These are phyloP conservation scores for Lathyrus tuberosus DNA, from an alignment of 306 rosid species.

Conservation along the genomic window DNA sequence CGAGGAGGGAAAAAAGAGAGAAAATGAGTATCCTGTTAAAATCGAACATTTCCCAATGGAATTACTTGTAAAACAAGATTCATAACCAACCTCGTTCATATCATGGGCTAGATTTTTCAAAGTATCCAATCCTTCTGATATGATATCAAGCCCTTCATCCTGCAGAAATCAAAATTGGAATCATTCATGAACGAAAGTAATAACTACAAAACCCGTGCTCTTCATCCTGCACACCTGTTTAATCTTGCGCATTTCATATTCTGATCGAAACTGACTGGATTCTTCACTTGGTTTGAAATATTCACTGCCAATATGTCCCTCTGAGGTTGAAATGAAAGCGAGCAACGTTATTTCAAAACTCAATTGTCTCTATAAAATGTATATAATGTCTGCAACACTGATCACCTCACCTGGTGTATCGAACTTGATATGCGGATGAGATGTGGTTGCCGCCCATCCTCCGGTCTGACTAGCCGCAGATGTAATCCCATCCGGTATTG, in stretches of 20 bases:
- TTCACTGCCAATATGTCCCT: conserved; percentile 46
- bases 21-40: conserved; percentile 32
- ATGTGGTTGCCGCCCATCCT: conserved; percentile 50
- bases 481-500: conserved; percentile 73
- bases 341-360: conserved; percentile 13
- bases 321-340: conserved; percentile 42
- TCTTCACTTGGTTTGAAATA: conserved; percentile 73
- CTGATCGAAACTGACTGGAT: conserved; percentile 71
- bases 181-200: conserved; percentile 28
- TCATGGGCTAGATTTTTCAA: conserved; percentile 75
- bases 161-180: conserved; percentile 38
- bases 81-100: conserved; percentile 81
- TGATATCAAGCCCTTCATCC: conserved; percentile 90
- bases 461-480: conserved; percentile 51
- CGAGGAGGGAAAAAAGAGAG: neutral
- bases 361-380: conserved; percentile 5
- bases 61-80: conserved; percentile 16
- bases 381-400: neutral
- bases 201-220: conserved; percentile 10
- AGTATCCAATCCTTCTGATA: conserved; percentile 87
- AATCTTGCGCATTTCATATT: conserved; percentile 81
- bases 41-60: conserved; percentile 18
- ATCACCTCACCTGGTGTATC: conserved; percentile 76
- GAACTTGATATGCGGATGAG: conserved; percentile 60
- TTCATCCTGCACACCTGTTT: conserved; percentile 68